Conservation (phyloP, 225 moss, liverwort and hornwort genomes). For the Asterella californica region DNA sequence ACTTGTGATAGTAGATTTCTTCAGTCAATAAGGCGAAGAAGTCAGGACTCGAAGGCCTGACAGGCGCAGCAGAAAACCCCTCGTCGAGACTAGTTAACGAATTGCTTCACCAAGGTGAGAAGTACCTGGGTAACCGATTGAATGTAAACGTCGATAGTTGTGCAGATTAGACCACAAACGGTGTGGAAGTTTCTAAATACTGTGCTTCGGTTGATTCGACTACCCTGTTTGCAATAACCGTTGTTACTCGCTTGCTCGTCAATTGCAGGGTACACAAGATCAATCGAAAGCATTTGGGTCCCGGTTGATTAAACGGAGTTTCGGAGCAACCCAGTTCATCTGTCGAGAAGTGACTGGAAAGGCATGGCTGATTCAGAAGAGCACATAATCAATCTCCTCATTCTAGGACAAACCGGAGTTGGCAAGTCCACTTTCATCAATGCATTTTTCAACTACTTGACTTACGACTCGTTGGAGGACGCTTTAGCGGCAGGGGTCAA, state of each 20-base stretch:
- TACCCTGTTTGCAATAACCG: background rate
- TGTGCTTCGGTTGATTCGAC: background rate
- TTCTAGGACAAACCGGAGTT: slow-evolving; percentile 33
- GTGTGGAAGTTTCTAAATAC: background rate
- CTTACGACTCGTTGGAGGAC: slow-evolving; percentile 21
- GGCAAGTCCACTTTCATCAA: slow-evolving; percentile 47
- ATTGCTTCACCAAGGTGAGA: background rate
- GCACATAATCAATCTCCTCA: slow-evolving; percentile 28
- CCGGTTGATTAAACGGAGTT: background rate
- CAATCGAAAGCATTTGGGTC: background rate
- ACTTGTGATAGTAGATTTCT: background rate
- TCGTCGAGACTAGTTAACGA: background rate
- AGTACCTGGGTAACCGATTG: background rate
- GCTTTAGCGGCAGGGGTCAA: slow-evolving; percentile 20
- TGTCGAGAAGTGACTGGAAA: background rate
- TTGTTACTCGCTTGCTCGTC: background rate
- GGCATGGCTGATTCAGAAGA: slow-evolving; percentile 4
- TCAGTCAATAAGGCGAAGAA: background rate
- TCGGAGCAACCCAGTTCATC: background rate
- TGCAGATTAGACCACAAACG: background rate
- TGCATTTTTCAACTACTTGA: slow-evolving; percentile 35
- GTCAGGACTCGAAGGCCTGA: background rate
- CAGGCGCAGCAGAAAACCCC: background rate
- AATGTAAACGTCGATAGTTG: background rate
- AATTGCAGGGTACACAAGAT: background rate